Evolutionary conservation across 768 basidiomycete genomes (phyloP), one percentile per base, ranked within the genome.

Genomic region (Tricholoma bakamatsutake): DNA sequence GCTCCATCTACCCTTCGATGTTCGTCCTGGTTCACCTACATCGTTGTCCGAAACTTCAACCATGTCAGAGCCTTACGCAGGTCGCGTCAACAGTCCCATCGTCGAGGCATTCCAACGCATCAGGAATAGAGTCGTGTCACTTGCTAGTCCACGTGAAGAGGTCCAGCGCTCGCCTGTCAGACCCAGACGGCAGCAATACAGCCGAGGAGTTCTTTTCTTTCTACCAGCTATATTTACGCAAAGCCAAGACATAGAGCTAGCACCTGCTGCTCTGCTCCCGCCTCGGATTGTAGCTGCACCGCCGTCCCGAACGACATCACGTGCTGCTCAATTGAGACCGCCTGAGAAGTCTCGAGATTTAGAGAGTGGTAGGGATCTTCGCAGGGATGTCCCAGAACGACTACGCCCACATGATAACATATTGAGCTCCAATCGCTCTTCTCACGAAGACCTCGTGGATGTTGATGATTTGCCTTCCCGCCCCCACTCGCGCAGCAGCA

Each of bases 191-290:
- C 73, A 75, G 55, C 67, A 72, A 13, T 63, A 66, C 54, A 78
- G 79, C 48, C 79, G 83, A 39, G 84, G 87, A 33, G 81, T 89
- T 39, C 70, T 91, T 49, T 91, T 88, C 71, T 90, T 91, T 76
- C 77, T 93, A 50, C 90, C 90, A 18, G 87, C 89, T 33, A 84
- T 90, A 62, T 87, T 91, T 66, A 77, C 87, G 3, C 75, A 81
- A 55, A 58, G 72, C 5, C 71, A 71, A 43, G 76, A 80, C 54
- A 71, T 81, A 47, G 79, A 80, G 60, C 67, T 80, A 11, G 73
- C 73, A 40, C 30, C 46, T n/a, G 60, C 67, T 39, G 57, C 71
- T 9, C 59, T 67, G 40, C 55, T 67, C 17, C 57, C 66, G 13
- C 61, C 64, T 31, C 66, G 65, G 21, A 57, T 66, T 46, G 53